Conservation (phyloP, 73 alveolate genomes). For the Effrenium voratum region DNA sequence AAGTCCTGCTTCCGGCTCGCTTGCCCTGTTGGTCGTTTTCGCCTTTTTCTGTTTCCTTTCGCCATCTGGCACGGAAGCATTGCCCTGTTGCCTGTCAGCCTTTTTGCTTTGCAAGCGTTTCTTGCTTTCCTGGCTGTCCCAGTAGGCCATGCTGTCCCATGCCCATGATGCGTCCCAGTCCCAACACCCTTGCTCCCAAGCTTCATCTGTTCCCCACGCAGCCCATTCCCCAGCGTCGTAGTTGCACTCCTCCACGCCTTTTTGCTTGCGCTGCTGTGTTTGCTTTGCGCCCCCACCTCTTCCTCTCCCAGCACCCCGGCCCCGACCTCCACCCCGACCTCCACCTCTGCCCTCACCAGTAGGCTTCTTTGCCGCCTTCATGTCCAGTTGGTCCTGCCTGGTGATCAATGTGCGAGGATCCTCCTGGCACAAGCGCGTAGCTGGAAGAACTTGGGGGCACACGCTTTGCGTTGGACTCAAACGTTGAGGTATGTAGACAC, state of each 20-base stretch:
- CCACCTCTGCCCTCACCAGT: not conserved
- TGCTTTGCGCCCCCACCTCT: not conserved
- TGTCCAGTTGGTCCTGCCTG: not conserved
- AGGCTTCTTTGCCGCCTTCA: not conserved
- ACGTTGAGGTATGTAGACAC: not conserved
- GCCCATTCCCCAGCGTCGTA: not conserved
- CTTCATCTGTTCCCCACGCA: constrained; percentile 14
- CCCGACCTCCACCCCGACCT: not conserved
- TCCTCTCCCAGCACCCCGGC: not conserved
- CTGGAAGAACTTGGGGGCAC: not conserved
- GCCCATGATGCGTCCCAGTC: not conserved
- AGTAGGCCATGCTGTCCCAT: not conserved
- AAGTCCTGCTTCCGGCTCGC: not conserved
- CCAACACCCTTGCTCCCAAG: not conserved
- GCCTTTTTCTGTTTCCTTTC: not conserved
- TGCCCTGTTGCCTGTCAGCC: not conserved
- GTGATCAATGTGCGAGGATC: not conserved
- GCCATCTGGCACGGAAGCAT: not conserved
- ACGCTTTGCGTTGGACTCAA: not conserved
- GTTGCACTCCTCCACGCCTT: not conserved
- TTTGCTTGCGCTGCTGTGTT: no score
- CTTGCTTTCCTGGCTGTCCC: not conserved
- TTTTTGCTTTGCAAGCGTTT: not conserved
- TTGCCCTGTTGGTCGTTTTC: not conserved
- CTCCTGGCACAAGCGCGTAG: not conserved